phyloP scores from a whole-genome alignment of 2,329 filamentous ascomycete genomes.

The Akanthomyces muscarius region DNA sequence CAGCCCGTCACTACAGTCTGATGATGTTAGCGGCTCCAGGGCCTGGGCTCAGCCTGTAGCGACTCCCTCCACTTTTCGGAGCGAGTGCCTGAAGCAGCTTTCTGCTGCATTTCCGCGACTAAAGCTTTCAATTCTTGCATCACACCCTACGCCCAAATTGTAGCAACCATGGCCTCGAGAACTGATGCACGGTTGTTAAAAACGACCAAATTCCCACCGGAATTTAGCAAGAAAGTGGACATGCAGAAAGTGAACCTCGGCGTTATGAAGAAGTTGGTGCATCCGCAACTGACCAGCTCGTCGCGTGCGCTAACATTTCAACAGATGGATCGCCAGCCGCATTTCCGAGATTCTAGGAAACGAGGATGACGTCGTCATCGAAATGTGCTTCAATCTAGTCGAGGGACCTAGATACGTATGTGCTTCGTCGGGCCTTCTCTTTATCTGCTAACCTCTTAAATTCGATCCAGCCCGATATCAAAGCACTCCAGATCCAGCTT shows the following conservation, averaged over 20 bases:
- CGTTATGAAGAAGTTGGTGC: slow-evolving; percentile 88
- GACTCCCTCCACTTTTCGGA: slow-evolving; percentile 8
- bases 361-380: slow-evolving; percentile 94
- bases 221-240: slow-evolving; percentile 95
- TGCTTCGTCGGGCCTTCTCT: slow-evolving; percentile 22
- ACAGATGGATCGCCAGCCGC: slow-evolving; percentile 87
- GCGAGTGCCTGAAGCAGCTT: background rate
- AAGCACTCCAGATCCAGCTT: slow-evolving; percentile 88
- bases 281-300: background rate
- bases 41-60: background rate
- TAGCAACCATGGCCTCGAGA: slow-evolving; percentile 65
- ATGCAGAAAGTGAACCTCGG: slow-evolving; percentile 96
- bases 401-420: slow-evolving; percentile 75
- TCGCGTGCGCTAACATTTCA: slow-evolving; percentile 19
- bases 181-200: slow-evolving; percentile 87
- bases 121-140: background rate
- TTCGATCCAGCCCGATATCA: slow-evolving; percentile 77
- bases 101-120: background rate
- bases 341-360: slow-evolving; percentile 84
- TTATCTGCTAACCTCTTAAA: slow-evolving; percentile 27
- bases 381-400: slow-evolving; percentile 67
- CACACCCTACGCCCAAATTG: background rate
- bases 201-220: slow-evolving; percentile 87
- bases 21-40: background rate
- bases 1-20: background rate